A percentile compares a stretch with the other conserved stretches of the same genome.
These are phyloP conservation scores for Phytophthora aleatoria DNA, from an alignment of 352 stramenopile species.

Conservation along the genomic window DNA sequence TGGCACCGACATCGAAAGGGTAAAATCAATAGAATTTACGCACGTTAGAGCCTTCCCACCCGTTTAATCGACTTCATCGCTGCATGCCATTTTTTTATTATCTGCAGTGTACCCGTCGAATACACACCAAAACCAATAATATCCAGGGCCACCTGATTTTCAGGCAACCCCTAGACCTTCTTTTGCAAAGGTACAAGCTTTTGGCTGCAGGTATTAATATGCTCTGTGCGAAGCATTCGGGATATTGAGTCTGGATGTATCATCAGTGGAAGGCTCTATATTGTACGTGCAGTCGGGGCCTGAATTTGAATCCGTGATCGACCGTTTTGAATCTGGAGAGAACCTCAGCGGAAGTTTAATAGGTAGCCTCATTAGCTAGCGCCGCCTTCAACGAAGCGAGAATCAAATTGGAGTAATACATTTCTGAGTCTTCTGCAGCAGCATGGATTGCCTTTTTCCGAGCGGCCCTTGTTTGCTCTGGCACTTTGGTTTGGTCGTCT, in stretches of 20 bases:
- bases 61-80: not conserved
- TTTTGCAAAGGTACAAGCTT: not conserved
- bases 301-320: not conserved
- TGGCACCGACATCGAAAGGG: not conserved
- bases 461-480: not conserved
- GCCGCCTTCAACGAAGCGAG: not conserved
- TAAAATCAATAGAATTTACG: not conserved
- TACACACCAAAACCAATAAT: not conserved
- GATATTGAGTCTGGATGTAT: not conserved
- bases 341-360: not conserved
- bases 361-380: not conserved
- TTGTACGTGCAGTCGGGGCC: not conserved
- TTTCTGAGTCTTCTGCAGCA: not conserved
- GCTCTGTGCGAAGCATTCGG: not conserved
- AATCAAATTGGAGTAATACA: not conserved
- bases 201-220: not conserved
- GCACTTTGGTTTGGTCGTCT: not conserved
- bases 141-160: not conserved
- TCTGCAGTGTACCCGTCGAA: not conserved
- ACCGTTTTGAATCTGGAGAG: not conserved
- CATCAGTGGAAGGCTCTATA: not conserved
- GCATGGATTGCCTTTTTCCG: not conserved
- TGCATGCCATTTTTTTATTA: not conserved
- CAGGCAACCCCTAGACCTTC: not conserved
- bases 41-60: not conserved